A percentile compares a stretch with the other conserved stretches of the same genome.
Conservation (phyloP, 2,329 filamentous ascomycete species). For the Didymella pomorum region DNA sequence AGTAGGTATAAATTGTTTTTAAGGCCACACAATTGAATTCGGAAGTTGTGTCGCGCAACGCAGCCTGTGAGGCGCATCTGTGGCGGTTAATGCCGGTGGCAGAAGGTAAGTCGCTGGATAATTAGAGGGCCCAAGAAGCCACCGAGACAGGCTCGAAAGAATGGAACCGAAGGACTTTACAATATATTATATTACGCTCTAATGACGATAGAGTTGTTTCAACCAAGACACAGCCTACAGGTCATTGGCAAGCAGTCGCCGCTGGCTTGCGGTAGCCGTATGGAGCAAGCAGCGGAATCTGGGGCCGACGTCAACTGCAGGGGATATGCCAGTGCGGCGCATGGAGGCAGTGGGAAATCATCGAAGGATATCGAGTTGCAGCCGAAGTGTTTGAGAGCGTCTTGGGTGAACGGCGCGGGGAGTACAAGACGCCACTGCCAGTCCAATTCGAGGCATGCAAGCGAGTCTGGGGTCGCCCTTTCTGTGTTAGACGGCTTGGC, state of each 20-base stretch:
- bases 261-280: constrained; percentile 32
- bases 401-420: constrained; percentile 26
- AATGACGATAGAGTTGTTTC: constrained; percentile 35
- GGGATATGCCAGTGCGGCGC: constrained; percentile 14
- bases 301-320: constrained; percentile 16
- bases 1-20: not conserved
- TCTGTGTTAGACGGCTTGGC: constrained; percentile 27
- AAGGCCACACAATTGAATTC: constrained; percentile 1
- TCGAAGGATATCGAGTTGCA: constrained; percentile 32
- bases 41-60: constrained; percentile 4
- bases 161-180: constrained; percentile 21
- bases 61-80: constrained; percentile 17
- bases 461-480: constrained; percentile 34
- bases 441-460: constrained; percentile 26
- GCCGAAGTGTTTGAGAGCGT: constrained; percentile 27
- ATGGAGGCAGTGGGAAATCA: constrained; percentile 25
- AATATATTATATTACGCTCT: constrained; percentile 48
- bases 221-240: constrained; percentile 25
- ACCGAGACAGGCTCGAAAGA: constrained; percentile 20
- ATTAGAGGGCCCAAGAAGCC: constrained; percentile 25
- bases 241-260: constrained; percentile 27
- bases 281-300: constrained; percentile 25
- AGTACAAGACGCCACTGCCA: constrained; percentile 19
- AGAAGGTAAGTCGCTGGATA: constrained; percentile 36
- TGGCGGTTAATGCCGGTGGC: constrained; percentile 39